Conservation (phyloP, 2,329 filamentous ascomycete genomes). For the Microsporum canis region DNA sequence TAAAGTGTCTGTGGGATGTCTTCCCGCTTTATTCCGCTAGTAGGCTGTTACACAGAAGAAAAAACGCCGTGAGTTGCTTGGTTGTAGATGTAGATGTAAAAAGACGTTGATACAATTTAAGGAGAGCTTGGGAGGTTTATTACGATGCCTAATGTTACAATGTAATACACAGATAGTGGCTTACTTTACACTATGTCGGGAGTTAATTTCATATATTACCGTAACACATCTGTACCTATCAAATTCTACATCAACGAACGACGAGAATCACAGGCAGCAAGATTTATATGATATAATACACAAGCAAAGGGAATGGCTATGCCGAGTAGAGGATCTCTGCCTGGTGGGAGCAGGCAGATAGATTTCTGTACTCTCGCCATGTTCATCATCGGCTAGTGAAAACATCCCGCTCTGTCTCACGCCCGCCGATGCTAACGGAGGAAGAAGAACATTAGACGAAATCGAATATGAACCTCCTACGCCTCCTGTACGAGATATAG, state of each 20-base stretch:
- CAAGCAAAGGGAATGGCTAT: not conserved
- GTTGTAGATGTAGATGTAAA: not conserved
- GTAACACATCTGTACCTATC: not conserved
- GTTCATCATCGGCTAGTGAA: slow-evolving; percentile 48
- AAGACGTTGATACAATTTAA: not conserved
- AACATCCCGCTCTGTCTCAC: not conserved
- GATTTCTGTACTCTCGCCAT: slow-evolving; percentile 52
- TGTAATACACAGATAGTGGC: not conserved
- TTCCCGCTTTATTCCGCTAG: not conserved
- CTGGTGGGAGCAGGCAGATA: slow-evolving; percentile 18
- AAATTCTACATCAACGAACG: not conserved
- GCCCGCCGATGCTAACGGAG: not conserved
- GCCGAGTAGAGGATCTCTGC: not conserved
- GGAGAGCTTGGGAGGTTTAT: not conserved
- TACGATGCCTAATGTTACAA: not conserved
- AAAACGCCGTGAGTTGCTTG: not conserved
- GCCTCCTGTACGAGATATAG: slow-evolving; percentile 58
- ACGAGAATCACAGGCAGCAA: not conserved
- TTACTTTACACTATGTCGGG: not conserved
- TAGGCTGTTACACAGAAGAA: not conserved
- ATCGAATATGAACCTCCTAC: slow-evolving; percentile 70
- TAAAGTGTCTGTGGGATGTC: not conserved
- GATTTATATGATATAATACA: not conserved
- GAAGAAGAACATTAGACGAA: slow-evolving; percentile 51
- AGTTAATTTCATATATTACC: not conserved